Evolutionary conservation across 2,329 filamentous ascomycete genomes (phyloP), one percentile per base, ranked within the genome.

Genomic region (Fusarium robinianum): DNA sequence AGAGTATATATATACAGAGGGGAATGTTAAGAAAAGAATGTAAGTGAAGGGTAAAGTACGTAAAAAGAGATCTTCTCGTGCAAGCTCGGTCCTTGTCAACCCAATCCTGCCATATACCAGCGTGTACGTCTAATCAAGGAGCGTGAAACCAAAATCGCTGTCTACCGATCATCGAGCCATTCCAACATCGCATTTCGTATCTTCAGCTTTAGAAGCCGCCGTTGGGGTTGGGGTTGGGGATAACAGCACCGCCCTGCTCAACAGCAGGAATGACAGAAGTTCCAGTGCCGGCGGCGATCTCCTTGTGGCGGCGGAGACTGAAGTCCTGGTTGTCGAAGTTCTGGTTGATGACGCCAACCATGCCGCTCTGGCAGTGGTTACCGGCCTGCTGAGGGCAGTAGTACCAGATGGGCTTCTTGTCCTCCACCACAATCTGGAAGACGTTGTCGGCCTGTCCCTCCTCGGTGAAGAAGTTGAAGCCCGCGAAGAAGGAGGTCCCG

Each of bases 291-390:
- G 65, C 67, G 7, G 72, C 72, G 2, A 67, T 53, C 11, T 62
- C 60, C 55, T 63, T 66, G 61, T 73, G 67, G 16, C 59, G 61
- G 10, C 61, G 48, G 12, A 75, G 66, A 31, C 66, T 74, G 48
- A 66, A 61, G 33, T 67, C 66, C 46, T 61, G 57, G 57, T 57
- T 62, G 17, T 63, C 52, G n/a, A 72, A 71, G 59, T 69, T 66
- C 61, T 75, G 72, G 63, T 78, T 78, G 64, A 78, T 71, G 26
- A 74, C 69, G 10, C 70, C 74, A 3, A 70, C 67, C 75, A 78
- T 78, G 47, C 74, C 73, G 8, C 60, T 67, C 52, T 73, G 68
- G 69, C 76, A 79, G 58, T 78, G 75, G 51, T 60, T 55, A 14
- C 66, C 69, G 14, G 46, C 57, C 27, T 64, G 65, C 63, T 74